Evolutionary conservation across 345 rosid genomes (phyloP), one percentile per base, ranked within the genome.

Genomic region (Aquilaria malaccensis): DNA sequence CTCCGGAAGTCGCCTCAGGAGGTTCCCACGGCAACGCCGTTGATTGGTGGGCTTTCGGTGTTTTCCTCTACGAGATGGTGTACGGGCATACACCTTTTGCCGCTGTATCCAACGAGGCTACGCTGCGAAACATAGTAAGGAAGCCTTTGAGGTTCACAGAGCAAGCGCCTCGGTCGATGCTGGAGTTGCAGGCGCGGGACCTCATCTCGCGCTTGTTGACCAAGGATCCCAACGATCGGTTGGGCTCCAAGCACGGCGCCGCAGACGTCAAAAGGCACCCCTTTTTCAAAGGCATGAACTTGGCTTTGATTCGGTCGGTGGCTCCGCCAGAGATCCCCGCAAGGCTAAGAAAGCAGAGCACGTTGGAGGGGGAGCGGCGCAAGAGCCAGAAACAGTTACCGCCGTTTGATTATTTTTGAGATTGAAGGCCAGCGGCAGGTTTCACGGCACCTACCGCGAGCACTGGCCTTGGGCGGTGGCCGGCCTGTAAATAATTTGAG

Each of bases 11-110:
- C 2, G 86, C 97, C 3, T 83, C 99, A 0, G 97, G 96, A 33
- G 85, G 92, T 53, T 83, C 92, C 72, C 99, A 94, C 33, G 96
- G 97, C 0, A 94, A 80, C 54, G 95, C 96, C 0, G 97, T 94
- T 58, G 99, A 94, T 71, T 94, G 99, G 99, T 94, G 97, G 99
- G 81, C 99, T 31, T 67, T 80, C 2, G 99, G 99, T 10, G 72
- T 94, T 12, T 83, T 94, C 68, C 54, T 90, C 59, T 90, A 90
- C 80, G 99, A 94, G 75, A 78, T 90, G 74, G 64, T 94, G 2
- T 88, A 94, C 67, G 95, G 99, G 0, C 76, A 74, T 13, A 90
- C 97, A 1, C 97, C 99, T 11, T 94, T 94, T 70, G 79, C 85
- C 0, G 95, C 89, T 62, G 72, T 86, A 49, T 79, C 84, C 0